These are phyloP conservation scores for Torrubiella hemipterigena DNA, from an alignment of 2,329 filamentous ascomycete species.

Conservation along the genomic window DNA sequence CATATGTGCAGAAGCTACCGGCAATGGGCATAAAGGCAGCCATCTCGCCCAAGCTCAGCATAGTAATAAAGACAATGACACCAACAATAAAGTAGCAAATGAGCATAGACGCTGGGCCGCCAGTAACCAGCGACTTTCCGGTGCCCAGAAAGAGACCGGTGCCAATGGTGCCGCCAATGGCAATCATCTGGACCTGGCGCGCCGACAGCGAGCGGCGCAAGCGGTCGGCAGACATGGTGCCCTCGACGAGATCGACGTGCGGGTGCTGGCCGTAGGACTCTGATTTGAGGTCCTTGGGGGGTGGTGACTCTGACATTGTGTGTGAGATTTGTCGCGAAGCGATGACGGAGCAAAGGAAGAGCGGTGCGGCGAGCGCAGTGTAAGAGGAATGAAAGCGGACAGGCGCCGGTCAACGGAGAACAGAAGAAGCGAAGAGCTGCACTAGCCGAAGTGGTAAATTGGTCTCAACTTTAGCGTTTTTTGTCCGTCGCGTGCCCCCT, in stretches of 20 bases:
- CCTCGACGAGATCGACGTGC: slow-evolving; percentile 8
- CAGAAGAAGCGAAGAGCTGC: too few relatives aligned
- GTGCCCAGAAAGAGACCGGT: slow-evolving; percentile 53
- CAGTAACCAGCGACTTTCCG: slow-evolving; percentile 45
- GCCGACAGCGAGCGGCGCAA: slow-evolving; percentile 43
- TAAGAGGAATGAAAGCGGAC: too few relatives aligned
- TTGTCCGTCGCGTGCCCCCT: too few relatives aligned
- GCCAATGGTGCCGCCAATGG: slow-evolving; percentile 46
- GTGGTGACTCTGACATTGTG: too few relatives aligned
- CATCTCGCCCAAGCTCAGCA: slow-evolving; percentile 49
- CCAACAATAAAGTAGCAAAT: slow-evolving; percentile 46
- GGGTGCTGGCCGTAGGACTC: too few relatives aligned
- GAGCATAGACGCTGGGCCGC: slow-evolving; percentile 46
- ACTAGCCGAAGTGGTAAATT: too few relatives aligned
- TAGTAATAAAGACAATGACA: slow-evolving; percentile 44
- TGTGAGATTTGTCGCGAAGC: too few relatives aligned
- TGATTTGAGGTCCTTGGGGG: too few relatives aligned
- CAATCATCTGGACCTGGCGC: slow-evolving; percentile 59
- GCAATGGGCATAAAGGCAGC: slow-evolving; percentile 38
- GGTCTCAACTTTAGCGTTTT: too few relatives aligned
- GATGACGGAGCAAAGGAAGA: too few relatives aligned
- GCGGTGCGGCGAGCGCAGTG: too few relatives aligned
- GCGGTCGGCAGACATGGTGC: slow-evolving; percentile 23
- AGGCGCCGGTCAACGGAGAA: too few relatives aligned
- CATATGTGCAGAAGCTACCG: slow-evolving; percentile 41